Percentiles rank a stretch among this genome's conserved stretches.
Conservation (phyloP, 768 basidiomycete species). For the Tricholoma bakamatsutake region DNA sequence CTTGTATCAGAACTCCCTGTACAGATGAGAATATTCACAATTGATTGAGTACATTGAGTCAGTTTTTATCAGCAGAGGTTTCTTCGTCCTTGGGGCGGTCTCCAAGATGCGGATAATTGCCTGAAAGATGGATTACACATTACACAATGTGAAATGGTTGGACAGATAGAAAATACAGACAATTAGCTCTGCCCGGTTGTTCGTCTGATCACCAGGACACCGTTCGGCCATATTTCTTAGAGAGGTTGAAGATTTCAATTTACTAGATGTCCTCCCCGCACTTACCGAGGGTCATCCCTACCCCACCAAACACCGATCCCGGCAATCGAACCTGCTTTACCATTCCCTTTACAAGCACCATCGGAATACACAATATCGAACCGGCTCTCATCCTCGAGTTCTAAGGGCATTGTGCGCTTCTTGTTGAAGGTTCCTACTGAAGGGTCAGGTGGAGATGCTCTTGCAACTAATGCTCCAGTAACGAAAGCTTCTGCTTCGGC, state of each 20-base stretch:
- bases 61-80: constrained; percentile 67
- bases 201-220: constrained; percentile 79
- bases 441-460: not conserved
- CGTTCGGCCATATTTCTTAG: constrained; percentile 76
- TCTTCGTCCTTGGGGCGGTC: constrained; percentile 49
- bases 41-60: constrained; percentile 83
- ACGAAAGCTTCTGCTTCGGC: constrained; percentile 58
- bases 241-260: not conserved
- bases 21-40: constrained; percentile 39
- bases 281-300: constrained; percentile 52
- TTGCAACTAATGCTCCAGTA: constrained; percentile 7
- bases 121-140: constrained; percentile 32
- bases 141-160: not conserved
- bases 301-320: constrained; percentile 94
- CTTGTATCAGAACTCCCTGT: not conserved
- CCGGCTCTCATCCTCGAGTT: constrained; percentile 25
- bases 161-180: constrained; percentile 34
- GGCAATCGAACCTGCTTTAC: constrained; percentile 56
- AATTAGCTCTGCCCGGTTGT: constrained; percentile 85
- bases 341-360: constrained; percentile 85
- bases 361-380: constrained; percentile 73
- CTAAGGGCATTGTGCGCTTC: constrained; percentile 22
- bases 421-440: constrained; percentile 8
- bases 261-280: not conserved
- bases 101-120: constrained; percentile 83